These are phyloP conservation scores for Chrysoporthe deuterocubensis DNA, from an alignment of 2,329 filamentous ascomycete species.

Conservation along the genomic window DNA sequence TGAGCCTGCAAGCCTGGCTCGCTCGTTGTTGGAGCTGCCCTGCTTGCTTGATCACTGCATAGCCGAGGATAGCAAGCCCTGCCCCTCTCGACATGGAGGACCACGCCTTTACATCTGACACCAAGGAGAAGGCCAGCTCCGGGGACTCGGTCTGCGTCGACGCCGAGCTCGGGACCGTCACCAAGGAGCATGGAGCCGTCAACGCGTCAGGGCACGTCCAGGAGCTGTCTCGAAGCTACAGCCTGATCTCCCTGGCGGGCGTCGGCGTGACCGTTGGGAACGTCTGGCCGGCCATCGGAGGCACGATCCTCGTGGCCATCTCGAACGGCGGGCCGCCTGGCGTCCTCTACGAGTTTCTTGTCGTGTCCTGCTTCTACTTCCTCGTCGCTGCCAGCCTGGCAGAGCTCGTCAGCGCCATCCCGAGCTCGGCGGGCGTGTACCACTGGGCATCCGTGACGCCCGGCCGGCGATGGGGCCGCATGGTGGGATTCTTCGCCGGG, in stretches of 20 bases:
- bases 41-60: no score
- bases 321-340: constrained; percentile 66
- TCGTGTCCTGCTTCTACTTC: constrained; percentile 57
- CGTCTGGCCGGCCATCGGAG: constrained; percentile 49
- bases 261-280: constrained; percentile 48
- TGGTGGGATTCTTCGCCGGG: constrained; percentile 51
- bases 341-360: constrained; percentile 64
- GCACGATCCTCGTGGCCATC: constrained; percentile 53
- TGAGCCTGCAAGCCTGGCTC: no score
- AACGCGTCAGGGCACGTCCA: constrained; percentile 49
- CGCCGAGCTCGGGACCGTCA: constrained; percentile 15
- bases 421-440: constrained; percentile 64
- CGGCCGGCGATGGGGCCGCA: constrained; percentile 53
- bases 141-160: not conserved
- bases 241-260: constrained; percentile 45
- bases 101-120: not conserved
- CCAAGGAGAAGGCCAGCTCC: constrained; percentile 9
- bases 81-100: constrained; percentile 5
- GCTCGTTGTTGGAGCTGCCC: no score
- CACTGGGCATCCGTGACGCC: constrained; percentile 65
- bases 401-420: constrained; percentile 64
- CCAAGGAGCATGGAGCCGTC: constrained; percentile 30
- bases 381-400: constrained; percentile 62
- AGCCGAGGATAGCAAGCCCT: not conserved
- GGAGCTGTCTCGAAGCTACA: constrained; percentile 45